Base-by-base conservation (phyloP, 1,139 yeast genomes). In the Taiozyma onychis region DNA sequence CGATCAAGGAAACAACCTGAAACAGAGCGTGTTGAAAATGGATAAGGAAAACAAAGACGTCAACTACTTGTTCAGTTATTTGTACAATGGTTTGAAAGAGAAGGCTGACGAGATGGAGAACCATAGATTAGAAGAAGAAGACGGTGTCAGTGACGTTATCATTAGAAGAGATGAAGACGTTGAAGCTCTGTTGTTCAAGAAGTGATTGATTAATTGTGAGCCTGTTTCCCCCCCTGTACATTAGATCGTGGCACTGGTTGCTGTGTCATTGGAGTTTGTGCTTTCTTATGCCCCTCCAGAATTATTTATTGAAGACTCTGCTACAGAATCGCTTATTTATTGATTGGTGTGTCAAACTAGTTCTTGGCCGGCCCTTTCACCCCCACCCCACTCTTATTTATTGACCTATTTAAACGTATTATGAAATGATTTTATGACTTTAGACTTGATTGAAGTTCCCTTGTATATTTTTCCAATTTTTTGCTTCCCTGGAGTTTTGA, bases 11-110 rank as follows among this genome's bases (percentile, higher is more conserved):
- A 49, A 51, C 35, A 45, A 39, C 32, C 24, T 48, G 26, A 32
- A 26, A 11, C 44, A 45, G 26, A 51, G 48, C 41, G 43, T 34
- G 16, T 28, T 50, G 18, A 45, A 41, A 10, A n/a, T 39, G 16
- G 47, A 52, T 37, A 44, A 47, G n/a, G 48, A 54, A 24, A 54
- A 54, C 48, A 52, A 50, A 41, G 56, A 54, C 34, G 53, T 48
- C 13, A 41, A 44, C 18, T 52, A 50, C 32, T 48, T 52, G 48
- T 54, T 54, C 45, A 50, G 46, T 8, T 48, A 46, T 32, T 39
- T 54, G 14, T 54, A 54, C 35, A 46, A 47, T 30, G 41, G 43
- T 3, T 26, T 54, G 26, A 54, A 50, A 34, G 50, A 50, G 8
- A 41, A 45, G 10, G 56, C 54, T 22, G 56, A 54, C 42, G 37